Percentiles rank a stretch among this genome's conserved stretches.
phyloP scores from a whole-genome alignment of 306 rosid genomes.

The Quercus parvula region DNA sequence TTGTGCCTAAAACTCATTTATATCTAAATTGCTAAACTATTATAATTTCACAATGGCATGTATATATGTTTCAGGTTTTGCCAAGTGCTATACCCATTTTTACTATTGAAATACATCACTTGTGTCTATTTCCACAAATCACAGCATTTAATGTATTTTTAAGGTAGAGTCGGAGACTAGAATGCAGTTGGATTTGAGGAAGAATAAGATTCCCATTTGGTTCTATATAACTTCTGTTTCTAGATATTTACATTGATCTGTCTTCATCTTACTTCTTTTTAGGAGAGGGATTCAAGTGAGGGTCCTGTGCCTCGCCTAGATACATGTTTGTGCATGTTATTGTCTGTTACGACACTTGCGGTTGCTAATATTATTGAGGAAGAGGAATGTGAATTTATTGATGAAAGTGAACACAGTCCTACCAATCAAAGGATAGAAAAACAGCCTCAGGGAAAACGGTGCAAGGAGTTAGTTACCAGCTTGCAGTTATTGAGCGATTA shows the following conservation, averaged over 20 bases:
- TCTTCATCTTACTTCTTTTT: constrained; percentile 15
- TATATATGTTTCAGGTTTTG: neutral
- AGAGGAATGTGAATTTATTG: constrained; percentile 72
- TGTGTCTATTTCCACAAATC: too few relatives aligned
- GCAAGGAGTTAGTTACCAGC: constrained; percentile 61
- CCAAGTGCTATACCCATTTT: too few relatives aligned
- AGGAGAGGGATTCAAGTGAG: constrained; percentile 82
- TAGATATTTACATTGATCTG: neutral
- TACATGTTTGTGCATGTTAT: constrained; percentile 77
- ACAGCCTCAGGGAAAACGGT: constrained; percentile 50
- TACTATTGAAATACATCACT: too few relatives aligned
- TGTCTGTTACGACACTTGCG: constrained; percentile 67
- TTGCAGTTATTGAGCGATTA: constrained; percentile 78
- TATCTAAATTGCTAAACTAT: neutral
- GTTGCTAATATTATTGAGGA: constrained; percentile 72
- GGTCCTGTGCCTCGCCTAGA: constrained; percentile 80
- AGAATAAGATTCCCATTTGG: too few relatives aligned
- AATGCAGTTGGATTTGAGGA: too few relatives aligned
- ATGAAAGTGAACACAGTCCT: constrained; percentile 52
- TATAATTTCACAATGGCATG: neutral
- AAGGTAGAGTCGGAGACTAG: too few relatives aligned
- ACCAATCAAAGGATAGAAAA: constrained; percentile 52
- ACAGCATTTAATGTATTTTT: too few relatives aligned
- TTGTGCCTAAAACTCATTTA: neutral
- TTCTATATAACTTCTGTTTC: neutral